phyloP scores from a whole-genome alignment of 139 green algal species.

The Chlamydomonas applanata region DNA sequence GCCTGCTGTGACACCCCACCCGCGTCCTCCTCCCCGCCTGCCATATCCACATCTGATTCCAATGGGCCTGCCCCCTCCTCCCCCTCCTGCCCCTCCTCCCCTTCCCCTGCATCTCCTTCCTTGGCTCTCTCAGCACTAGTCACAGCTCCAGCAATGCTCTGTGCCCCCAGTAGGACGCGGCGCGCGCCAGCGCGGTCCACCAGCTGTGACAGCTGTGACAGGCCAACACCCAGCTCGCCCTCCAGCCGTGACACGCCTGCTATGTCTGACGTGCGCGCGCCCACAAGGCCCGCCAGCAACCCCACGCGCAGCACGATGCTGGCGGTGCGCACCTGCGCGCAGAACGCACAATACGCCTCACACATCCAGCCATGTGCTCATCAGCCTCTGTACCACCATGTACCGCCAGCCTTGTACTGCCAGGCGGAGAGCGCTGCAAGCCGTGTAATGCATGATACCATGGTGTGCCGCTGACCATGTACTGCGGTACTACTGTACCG shows the following conservation, averaged over 20 bases:
- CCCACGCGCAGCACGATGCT: conserved; percentile 17
- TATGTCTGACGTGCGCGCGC: neutral
- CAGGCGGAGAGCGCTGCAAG: no score
- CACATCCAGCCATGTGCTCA: no score
- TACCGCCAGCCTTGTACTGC: no score
- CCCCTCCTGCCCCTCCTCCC: neutral
- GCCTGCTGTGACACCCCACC: no score
- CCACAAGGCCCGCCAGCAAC: conserved; percentile 28
- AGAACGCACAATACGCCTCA: no score
- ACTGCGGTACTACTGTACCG: no score
- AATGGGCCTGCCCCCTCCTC: neutral
- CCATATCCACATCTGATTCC: conserved; percentile 1
- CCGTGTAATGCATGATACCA: no score
- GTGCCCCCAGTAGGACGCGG: conserved; percentile 25
- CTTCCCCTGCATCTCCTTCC: neutral
- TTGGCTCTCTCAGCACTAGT: neutral
- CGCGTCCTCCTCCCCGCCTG: no score
- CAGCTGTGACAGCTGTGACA: neutral
- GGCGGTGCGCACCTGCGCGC: no score
- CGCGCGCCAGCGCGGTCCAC: conserved; percentile 19
- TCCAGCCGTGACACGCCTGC: conserved; percentile 19
- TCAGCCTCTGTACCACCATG: no score
- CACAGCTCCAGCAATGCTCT: conserved; percentile 21
- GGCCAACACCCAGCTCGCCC: neutral
- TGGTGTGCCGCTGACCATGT: no score